phyloP scores from a whole-genome alignment of 2,329 filamentous ascomycete genomes.

The Calonectria pteridis region DNA sequence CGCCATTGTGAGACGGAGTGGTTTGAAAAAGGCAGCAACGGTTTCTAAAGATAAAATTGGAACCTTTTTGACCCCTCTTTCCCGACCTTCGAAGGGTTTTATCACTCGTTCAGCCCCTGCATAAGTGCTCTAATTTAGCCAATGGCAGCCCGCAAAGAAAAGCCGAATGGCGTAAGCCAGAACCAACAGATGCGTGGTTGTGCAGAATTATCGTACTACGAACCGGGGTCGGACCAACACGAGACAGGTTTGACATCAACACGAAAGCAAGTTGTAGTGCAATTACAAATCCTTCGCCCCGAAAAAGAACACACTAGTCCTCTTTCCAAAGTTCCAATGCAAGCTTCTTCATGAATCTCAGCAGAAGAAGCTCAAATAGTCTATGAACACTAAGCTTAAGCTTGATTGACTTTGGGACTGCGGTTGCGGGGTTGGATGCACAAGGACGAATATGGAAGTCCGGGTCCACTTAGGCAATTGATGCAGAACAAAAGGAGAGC shows the following conservation, averaged over 20 bases:
- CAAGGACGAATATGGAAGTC: background rate
- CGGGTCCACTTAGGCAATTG: background rate
- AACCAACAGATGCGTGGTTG: background rate
- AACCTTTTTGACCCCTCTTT: background rate
- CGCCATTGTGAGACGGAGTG: background rate
- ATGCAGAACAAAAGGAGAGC: no score
- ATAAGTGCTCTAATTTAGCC: background rate
- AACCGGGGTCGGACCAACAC: background rate
- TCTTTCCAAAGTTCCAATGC: background rate
- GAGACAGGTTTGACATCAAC: background rate
- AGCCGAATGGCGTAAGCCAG: background rate
- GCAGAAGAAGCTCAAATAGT: background rate
- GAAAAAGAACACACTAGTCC: background rate
- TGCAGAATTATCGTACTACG: background rate
- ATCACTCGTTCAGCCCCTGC: background rate
- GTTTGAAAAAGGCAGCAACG: no score
- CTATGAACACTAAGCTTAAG: background rate
- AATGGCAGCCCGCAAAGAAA: background rate
- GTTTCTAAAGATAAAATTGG: background rate
- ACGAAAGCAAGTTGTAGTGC: rapidly evolving
- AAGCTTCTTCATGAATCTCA: background rate
- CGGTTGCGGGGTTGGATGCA: background rate
- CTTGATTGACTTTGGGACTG: background rate
- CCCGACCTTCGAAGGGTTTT: background rate
- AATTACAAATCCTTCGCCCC: background rate